Base-by-base conservation (phyloP, 805 yeast species). In the Candida nitratophila region DNA sequence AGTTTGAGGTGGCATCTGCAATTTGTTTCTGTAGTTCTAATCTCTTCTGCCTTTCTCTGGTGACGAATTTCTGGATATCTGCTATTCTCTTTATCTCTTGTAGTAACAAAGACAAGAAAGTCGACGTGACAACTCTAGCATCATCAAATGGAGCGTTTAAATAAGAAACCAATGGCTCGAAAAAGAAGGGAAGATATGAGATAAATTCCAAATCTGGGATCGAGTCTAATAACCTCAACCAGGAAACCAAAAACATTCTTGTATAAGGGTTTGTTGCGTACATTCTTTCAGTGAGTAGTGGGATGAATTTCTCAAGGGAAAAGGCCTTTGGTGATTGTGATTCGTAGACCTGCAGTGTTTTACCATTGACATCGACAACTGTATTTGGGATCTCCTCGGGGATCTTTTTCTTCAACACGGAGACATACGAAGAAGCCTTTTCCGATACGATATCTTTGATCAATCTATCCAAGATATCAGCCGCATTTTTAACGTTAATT, bases 381-480 rank as follows among this genome's bases (percentile, higher is more conserved):
- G 69, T 69, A 40, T 69, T 57, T 33, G 58, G 57, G 10, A 61
- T 72, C 62, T 44, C 76, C 19, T 63, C 63, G 6, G 69, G 54
- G 7, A 46, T 47, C 16, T 48, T 43, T n/a, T 43, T 46, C 6
- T 31, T n/a, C 34, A 88, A 75, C 1, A 85, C 74, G 17, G 91
- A 83, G 2, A 88, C 81, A 62, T 88, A 91, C 16, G 83, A 83
- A 1, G 96, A 81, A 0, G 97, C 95, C 57, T 90, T 87, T 50
- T 95, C 98, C 40, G 95, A 85, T 0, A 91, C 96, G 38, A 93
- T 90, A 60, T 93, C 99, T 60, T 93, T 90, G 53, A 93, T 79
- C 47, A 93, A 71, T 30, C 97, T 64, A 62, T 93, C 97, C 49
- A 93, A 74, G 37, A 93, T 74, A 63, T 90, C 96, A 5, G 98